Percentiles rank a stretch among this genome's conserved stretches.
Evolutionary conservation across 441 rosid genomes (phyloP).

Genomic region (Hura crepitans): DNA sequence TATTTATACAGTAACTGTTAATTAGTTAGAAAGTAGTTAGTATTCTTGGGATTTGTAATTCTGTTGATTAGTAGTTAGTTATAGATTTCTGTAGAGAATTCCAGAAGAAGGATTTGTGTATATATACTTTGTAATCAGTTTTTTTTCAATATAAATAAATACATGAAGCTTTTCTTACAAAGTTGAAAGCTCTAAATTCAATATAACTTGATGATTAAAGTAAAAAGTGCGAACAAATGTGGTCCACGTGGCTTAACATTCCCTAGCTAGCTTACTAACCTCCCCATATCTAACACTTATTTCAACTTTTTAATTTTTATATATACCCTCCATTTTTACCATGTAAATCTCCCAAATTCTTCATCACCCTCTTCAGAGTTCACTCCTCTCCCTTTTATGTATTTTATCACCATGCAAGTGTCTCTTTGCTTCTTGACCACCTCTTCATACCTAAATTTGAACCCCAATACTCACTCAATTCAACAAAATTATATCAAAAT

Average conservation of each 20-base stretch:
- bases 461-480: background rate
- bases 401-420: conserved; percentile 12
- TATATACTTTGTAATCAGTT: too few species aligned
- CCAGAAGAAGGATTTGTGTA: too few species aligned
- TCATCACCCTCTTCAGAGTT: background rate
- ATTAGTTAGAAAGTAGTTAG: too few species aligned
- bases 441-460: background rate
- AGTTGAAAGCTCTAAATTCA: too few species aligned
- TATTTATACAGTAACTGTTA: too few species aligned
- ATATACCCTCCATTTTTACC: background rate
- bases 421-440: background rate
- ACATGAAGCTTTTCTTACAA: too few species aligned
- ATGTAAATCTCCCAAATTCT: background rate
- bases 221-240: too few species aligned
- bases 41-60: too few species aligned
- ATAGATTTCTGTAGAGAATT: too few species aligned
- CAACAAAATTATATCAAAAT: background rate
- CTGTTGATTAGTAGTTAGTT: too few species aligned
- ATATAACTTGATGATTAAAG: too few species aligned
- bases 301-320: background rate
- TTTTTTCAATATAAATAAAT: too few species aligned
- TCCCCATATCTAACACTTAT: background rate
- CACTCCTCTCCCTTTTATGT: background rate
- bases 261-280: background rate
- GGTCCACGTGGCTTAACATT: conserved; percentile 4